These are phyloP conservation scores for Chalaropsis thielavioides DNA, from an alignment of 2,329 filamentous ascomycete species.

Conservation along the genomic window DNA sequence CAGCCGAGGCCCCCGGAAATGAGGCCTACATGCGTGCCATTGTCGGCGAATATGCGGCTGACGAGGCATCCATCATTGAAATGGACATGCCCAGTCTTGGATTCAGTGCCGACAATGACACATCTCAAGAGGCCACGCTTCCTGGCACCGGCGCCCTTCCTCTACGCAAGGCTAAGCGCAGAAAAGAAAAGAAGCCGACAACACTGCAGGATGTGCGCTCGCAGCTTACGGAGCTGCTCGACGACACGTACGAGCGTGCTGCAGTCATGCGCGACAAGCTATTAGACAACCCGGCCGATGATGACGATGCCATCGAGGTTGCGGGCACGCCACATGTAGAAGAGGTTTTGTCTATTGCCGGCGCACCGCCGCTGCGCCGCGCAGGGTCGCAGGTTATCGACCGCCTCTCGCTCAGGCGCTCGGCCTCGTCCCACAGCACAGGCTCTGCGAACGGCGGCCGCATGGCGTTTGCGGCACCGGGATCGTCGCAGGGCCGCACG, in stretches of 20 bases:
- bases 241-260: constrained; percentile 38
- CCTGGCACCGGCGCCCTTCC: constrained; percentile 9
- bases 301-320: constrained; percentile 26
- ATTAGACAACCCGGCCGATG: constrained; percentile 32
- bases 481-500: constrained; percentile 37
- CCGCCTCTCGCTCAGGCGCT: constrained; percentile 55
- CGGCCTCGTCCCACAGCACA: constrained; percentile 27
- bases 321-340: neutral
- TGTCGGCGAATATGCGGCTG: constrained; percentile 63
- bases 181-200: constrained; percentile 11
- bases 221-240: constrained; percentile 69
- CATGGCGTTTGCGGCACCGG: constrained; percentile 42
- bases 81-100: constrained; percentile 23
- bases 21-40: constrained; percentile 81
- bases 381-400: constrained; percentile 44
- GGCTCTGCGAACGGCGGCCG: constrained; percentile 27
- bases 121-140: constrained; percentile 24
- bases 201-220: constrained; percentile 52
- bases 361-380: constrained; percentile 25
- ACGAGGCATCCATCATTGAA: constrained; percentile 63
- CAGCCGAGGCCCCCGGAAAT: constrained; percentile 78
- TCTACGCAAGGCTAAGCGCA: constrained; percentile 15
- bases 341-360: constrained; percentile 15
- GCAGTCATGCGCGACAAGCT: constrained; percentile 36
- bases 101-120: constrained; percentile 20